These are phyloP conservation scores for Oidium heveae DNA, from an alignment of 2,329 filamentous ascomycete species.

Conservation along the genomic window DNA sequence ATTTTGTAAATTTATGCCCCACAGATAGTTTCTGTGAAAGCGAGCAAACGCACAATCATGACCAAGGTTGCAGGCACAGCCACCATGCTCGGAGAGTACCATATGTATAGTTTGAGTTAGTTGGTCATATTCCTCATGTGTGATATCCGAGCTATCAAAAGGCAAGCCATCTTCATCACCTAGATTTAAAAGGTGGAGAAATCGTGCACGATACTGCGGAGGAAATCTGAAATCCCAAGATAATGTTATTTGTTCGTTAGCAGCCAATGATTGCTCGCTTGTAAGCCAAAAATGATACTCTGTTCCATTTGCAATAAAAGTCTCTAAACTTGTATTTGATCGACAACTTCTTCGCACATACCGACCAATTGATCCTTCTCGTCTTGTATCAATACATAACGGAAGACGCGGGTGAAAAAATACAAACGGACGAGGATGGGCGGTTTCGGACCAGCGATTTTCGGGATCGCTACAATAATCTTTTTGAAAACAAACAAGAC, in stretches of 20 bases:
- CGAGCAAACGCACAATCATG: constrained; percentile 36
- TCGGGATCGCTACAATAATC: constrained; percentile 41
- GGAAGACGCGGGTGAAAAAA: constrained; percentile 76
- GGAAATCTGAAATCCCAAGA: constrained; percentile 42
- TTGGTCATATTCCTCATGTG: constrained; percentile 31
- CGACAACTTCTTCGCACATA: constrained; percentile 83
- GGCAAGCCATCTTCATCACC: constrained; percentile 27
- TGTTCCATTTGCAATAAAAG: constrained; percentile 46
- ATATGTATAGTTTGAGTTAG: constrained; percentile 40
- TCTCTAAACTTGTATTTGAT: constrained; percentile 72
- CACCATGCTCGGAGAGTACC: constrained; percentile 53
- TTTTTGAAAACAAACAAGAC: constrained; percentile 47
- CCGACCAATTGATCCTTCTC: constrained; percentile 62
- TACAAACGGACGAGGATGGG: constrained; percentile 44
- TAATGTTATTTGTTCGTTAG: constrained; percentile 35
- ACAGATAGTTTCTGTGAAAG: constrained; percentile 32
- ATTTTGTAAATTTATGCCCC: constrained; percentile 22
- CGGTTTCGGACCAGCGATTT: constrained; percentile 43
- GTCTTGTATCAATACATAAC: constrained; percentile 76
- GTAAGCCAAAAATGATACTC: constrained; percentile 88
- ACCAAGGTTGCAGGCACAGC: constrained; percentile 47
- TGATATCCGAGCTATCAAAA: constrained; percentile 13
- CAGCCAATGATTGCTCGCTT: constrained; percentile 48
- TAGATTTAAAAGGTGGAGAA: constrained; percentile 33
- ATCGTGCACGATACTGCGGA: constrained; percentile 26